Base-by-base conservation (phyloP, 1,139 yeast species). In the Saccharomyces pastorianus region DNA sequence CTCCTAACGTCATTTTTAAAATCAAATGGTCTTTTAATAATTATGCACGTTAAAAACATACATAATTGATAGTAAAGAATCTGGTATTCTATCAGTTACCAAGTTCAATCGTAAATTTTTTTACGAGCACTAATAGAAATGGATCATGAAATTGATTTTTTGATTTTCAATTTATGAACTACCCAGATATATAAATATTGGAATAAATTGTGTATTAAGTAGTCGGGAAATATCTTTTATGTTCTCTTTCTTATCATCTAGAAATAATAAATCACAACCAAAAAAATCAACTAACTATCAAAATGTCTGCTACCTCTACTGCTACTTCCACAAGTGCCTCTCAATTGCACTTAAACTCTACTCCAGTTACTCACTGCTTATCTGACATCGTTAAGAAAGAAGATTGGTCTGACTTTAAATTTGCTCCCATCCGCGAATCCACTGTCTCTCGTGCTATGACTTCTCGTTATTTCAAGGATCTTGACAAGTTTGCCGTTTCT, bases 371-470 rank as follows among this genome's bases (percentile, higher is more conserved):
- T 20, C 73, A 72, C 57, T 72, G 75, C 14, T 65, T 73, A 23
- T 61, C 71, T 32, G 73, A 74, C 49, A 71, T 69, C 49, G 74
- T 70, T 56, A 59, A 67, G 56, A 58, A 60, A 28, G 66, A 64
- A 3, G 84, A 84, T 68, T 84, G 91, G 91, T 81, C 83, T 31
- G 73, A 76, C 47, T 85, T 85, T 72, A 73, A 76, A 60, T 85
- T 85, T 69, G 79, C 82, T 26, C 90, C 90, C 57, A 85, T 85
- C 63, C 78, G 91, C 58, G 93, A 85, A 72, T 82, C 89, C 8
- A 82, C 87, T 3, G 91, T 85, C 41, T 84, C 91, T n/a, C 78
- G 93, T 58, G 93, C 93, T 42, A 85, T 86, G 93, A 85, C 91
- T 51, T 77, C 75, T 61, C 80, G 93, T 59, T 86, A 85, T 73